These are phyloP conservation scores for Suhomyces kilbournensis DNA, from an alignment of 805 yeast genomes.

Conservation along the genomic window DNA sequence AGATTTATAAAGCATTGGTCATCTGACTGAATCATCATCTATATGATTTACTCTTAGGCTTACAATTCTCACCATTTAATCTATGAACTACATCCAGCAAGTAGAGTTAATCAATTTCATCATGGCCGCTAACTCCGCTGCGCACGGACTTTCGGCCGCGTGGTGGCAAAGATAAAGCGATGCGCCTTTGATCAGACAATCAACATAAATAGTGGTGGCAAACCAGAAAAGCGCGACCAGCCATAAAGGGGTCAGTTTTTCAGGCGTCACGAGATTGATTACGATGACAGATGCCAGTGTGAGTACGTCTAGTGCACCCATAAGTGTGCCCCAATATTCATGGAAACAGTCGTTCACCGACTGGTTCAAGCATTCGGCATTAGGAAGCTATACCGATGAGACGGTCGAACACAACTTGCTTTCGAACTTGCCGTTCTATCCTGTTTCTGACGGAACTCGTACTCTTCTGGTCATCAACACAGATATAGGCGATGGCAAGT, in stretches of 20 bases:
- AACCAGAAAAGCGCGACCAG: background rate
- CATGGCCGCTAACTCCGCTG: background rate
- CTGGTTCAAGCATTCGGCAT: slow-evolving; percentile 29
- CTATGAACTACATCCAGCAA: too few species aligned
- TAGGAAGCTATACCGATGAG: slow-evolving; percentile 18
- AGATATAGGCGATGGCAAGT: slow-evolving; percentile 51
- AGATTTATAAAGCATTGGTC: too few species aligned
- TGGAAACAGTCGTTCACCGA: slow-evolving; percentile 16
- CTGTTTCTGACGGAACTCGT: slow-evolving; percentile 49
- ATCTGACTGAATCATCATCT: too few species aligned
- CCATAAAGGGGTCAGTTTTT: too few species aligned
- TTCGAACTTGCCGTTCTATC: slow-evolving; percentile 57
- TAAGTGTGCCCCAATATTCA: background rate
- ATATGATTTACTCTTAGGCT: background rate
- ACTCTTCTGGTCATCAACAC: slow-evolving; percentile 50
- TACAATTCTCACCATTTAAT: too few species aligned
- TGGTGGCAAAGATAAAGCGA: background rate
- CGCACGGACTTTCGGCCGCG: too few species aligned
- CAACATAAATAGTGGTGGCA: background rate
- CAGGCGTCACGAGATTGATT: too few species aligned
- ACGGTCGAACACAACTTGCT: slow-evolving; percentile 44
- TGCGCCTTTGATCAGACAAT: background rate
- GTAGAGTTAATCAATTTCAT: too few species aligned
- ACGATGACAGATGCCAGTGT: background rate
- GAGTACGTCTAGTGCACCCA: background rate